A percentile compares a stretch with the other conserved stretches of the same genome.
Evolutionary conservation across 1,284 basidiomycete genomes (phyloP).

Genomic region (Ceratobasidium sp.): DNA sequence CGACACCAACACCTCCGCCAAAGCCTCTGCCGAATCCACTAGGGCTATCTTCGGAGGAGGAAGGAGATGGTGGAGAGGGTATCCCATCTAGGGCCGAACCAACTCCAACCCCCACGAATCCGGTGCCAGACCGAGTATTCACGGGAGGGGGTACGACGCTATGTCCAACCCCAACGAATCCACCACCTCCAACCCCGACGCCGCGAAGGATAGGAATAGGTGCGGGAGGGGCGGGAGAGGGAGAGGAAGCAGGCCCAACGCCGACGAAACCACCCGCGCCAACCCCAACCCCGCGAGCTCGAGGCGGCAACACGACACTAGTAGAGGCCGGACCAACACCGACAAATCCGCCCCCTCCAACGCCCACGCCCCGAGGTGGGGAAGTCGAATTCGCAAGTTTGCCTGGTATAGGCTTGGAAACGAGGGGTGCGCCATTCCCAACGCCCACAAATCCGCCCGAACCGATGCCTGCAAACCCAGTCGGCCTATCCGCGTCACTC

Average conservation of each 20-base stretch:
- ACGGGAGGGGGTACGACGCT: neutral
- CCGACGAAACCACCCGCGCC: slow-evolving; percentile 13
- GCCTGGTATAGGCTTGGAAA: neutral
- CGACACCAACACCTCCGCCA: slow-evolving; percentile 26
- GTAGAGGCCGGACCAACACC: neutral
- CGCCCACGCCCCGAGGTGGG: neutral
- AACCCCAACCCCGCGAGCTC: neutral
- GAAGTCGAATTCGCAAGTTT: neutral
- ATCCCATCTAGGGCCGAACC: slow-evolving; percentile 13
- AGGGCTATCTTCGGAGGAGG: neutral
- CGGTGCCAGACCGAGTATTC: slow-evolving; percentile 31
- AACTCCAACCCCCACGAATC: slow-evolving; percentile 35
- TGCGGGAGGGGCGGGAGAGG: neutral
- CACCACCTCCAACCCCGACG: slow-evolving; percentile 34
- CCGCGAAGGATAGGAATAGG: neutral
- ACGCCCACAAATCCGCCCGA: neutral
- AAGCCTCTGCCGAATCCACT: slow-evolving; percentile 16
- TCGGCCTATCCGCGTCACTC: slow-evolving; percentile 10
- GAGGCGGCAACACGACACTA: neutral
- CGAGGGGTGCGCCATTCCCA: neutral
- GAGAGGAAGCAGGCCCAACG: neutral
- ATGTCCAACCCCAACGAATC: slow-evolving; percentile 28
- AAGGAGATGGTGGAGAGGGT: slow-evolving; percentile 5
- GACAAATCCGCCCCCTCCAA: slow-evolving; percentile 9
- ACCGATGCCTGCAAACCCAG: neutral